phyloP scores from a whole-genome alignment of 768 basidiomycete genomes.

The Lactifluus rugatus region DNA sequence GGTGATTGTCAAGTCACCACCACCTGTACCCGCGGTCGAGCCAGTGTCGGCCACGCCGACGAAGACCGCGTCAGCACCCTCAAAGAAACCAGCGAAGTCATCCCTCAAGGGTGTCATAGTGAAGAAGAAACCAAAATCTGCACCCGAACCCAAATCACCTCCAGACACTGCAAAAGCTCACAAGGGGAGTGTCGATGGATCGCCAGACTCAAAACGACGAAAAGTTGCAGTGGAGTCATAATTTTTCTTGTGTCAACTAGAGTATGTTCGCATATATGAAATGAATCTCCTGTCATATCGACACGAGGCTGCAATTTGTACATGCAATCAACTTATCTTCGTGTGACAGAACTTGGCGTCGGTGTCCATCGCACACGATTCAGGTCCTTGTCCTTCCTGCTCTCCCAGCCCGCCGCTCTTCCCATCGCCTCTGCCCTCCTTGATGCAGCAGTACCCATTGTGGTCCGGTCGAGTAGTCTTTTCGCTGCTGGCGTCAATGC shows the following conservation, averaged over 20 bases:
- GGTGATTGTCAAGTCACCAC: slow-evolving; percentile 33
- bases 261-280: slow-evolving; percentile 3
- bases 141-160: slow-evolving; percentile 7
- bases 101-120: slow-evolving; percentile 70
- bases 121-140: slow-evolving; percentile 58
- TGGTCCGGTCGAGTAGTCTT: slow-evolving; percentile 62
- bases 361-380: slow-evolving; percentile 71
- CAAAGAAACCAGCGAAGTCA: slow-evolving; percentile 58
- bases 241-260: slow-evolving; percentile 8
- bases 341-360: slow-evolving; percentile 42
- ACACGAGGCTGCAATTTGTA: neutral
- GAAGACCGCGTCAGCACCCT: slow-evolving; percentile 24
- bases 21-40: slow-evolving; percentile 25
- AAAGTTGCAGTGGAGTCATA: slow-evolving; percentile 31
- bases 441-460: slow-evolving; percentile 51
- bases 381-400: slow-evolving; percentile 49
- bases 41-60: slow-evolving; percentile 19
- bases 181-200: neutral
- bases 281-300: neutral
- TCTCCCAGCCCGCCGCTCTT: slow-evolving; percentile 47
- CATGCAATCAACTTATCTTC: slow-evolving; percentile 10
- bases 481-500: slow-evolving; percentile 81
- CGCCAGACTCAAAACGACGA: slow-evolving; percentile 42
- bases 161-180: slow-evolving; percentile 18
- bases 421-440: slow-evolving; percentile 64